Percentiles rank a stretch among this genome's conserved stretches.
These are phyloP conservation scores for Lactifluus rugatus DNA, from an alignment of 768 basidiomycete genomes.

Conservation along the genomic window DNA sequence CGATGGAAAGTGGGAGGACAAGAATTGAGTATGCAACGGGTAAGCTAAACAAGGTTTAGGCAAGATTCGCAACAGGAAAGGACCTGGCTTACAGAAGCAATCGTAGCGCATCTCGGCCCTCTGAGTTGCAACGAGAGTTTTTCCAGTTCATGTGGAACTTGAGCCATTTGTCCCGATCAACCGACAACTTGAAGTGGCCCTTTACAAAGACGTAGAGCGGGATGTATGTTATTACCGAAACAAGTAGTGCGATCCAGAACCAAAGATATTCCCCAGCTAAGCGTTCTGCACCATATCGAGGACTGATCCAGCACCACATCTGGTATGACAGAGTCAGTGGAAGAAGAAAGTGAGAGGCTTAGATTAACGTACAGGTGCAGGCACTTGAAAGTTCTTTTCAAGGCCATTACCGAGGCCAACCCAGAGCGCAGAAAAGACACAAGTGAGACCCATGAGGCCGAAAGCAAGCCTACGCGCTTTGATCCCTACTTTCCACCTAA, in stretches of 20 bases:
- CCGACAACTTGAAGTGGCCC: conserved; percentile 29
- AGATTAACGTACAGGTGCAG: conserved; percentile 27
- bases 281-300: conserved; percentile 25
- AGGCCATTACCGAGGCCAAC: conserved; percentile 25
- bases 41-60: conserved; percentile 25
- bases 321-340: conserved; percentile 6
- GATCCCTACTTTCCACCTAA: too few species aligned
- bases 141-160: too few species aligned
- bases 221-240: conserved; percentile 29
- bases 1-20: conserved; percentile 33
- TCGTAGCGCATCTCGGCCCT: neutral
- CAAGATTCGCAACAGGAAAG: neutral
- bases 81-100: conserved; percentile 24
- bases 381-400: conserved; percentile 23
- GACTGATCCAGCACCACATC: conserved; percentile 38
- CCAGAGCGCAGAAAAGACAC: conserved; percentile 27
- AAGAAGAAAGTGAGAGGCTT: neutral
- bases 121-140: neutral
- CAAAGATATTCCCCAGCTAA: conserved; percentile 25
- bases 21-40: conserved; percentile 32
- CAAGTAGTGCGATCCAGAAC: conserved; percentile 26
- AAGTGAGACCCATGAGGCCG: conserved; percentile 1
- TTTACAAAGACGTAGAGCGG: conserved; percentile 31
- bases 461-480: conserved; percentile 22
- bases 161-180: conserved; percentile 14